phyloP scores from a whole-genome alignment of 2,329 filamentous ascomycete genomes.

The Botryotinia convoluta region DNA sequence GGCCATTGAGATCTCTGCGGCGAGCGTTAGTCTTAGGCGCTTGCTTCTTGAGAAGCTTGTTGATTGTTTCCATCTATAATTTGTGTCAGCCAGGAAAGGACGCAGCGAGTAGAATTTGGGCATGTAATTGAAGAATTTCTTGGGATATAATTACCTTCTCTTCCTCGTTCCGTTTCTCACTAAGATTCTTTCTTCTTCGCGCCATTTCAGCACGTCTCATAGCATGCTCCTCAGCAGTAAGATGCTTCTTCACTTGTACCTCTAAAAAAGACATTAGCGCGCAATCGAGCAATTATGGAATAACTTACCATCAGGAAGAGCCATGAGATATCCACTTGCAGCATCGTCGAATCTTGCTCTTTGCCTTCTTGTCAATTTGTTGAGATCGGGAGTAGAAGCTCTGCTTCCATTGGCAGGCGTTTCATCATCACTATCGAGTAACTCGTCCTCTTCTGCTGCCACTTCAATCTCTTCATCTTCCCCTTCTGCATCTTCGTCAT shows the following conservation, averaged over 20 bases:
- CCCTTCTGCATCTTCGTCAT: constrained; percentile 44
- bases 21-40: constrained; percentile 68
- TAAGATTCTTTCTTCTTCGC: constrained; percentile 68
- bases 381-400: constrained; percentile 59
- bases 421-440: constrained; percentile 38
- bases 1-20: constrained; percentile 40
- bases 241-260: constrained; percentile 69
- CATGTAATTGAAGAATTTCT: constrained; percentile 7
- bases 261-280: constrained; percentile 43
- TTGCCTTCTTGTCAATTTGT: constrained; percentile 67
- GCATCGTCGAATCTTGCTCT: constrained; percentile 56
- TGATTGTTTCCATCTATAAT: constrained; percentile 79
- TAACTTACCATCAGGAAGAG: constrained; percentile 43
- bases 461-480: constrained; percentile 47
- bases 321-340: constrained; percentile 44
- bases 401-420: constrained; percentile 50
- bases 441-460: constrained; percentile 41
- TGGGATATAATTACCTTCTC: constrained; percentile 55
- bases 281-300: neutral
- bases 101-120: neutral
- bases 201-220: constrained; percentile 75
- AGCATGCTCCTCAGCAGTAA: constrained; percentile 70
- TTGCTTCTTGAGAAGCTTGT: constrained; percentile 84
- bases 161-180: constrained; percentile 75
- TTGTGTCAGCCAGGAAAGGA: neutral